Evolutionary conservation across 202 grass and related monocot species (phyloP).

Genomic region (Musa balbisiana): DNA sequence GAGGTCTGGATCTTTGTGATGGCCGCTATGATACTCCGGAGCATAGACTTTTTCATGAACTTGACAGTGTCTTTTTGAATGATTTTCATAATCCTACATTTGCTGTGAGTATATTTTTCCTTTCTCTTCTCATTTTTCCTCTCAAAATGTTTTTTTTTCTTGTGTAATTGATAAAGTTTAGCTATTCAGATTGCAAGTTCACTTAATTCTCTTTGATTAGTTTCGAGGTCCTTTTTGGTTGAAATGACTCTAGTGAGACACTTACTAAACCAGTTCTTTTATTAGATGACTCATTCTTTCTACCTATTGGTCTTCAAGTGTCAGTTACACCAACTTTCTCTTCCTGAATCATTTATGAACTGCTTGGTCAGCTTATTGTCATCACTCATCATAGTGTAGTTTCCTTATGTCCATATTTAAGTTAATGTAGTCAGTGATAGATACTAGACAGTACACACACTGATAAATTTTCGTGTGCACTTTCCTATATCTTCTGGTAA

Average conservation of each 20-base stretch:
- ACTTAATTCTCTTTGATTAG: not conserved
- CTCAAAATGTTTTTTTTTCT: not conserved
- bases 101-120: slow-evolving; percentile 20
- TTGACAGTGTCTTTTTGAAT: slow-evolving; percentile 14
- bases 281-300: no score
- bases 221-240: not conserved
- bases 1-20: slow-evolving; percentile 28
- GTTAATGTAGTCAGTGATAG: no score
- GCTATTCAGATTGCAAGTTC: not conserved
- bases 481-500: no score
- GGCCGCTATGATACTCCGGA: slow-evolving; percentile 27
- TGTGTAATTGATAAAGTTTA: not conserved
- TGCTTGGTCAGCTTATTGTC: no score
- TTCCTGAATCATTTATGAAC: no score
- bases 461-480: no score
- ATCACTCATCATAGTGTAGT: no score
- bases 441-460: no score
- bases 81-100: slow-evolving; percentile 24
- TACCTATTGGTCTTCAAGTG: no score
- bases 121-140: not conserved
- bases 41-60: slow-evolving; percentile 22
- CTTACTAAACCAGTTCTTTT: not conserved
- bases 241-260: not conserved
- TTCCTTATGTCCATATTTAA: no score
- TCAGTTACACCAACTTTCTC: no score